A percentile compares a stretch with the other conserved stretches of the same genome.
Conservation (phyloP, 2,329 filamentous ascomycete species). For the Xylariales sp. region DNA sequence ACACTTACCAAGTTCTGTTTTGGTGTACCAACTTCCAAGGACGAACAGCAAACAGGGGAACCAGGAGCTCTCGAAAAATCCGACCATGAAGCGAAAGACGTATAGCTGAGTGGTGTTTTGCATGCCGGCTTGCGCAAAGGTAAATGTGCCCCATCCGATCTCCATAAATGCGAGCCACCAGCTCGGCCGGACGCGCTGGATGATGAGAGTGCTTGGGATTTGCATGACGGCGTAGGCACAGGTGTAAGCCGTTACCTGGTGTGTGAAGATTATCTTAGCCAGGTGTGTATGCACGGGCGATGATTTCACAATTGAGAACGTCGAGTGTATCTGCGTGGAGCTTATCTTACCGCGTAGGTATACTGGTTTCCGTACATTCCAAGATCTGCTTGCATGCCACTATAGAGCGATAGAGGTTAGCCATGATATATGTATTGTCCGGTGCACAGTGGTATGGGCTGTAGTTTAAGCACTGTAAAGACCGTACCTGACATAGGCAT, state of each 20-base stretch:
- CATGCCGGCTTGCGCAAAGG: constrained; percentile 6
- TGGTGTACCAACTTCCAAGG: constrained; percentile 7
- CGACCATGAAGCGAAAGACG: constrained; percentile 6
- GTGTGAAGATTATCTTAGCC: too few species aligned
- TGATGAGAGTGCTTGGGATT: constrained; percentile 23
- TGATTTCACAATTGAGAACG: too few species aligned
- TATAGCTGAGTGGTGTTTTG: constrained; percentile 3
- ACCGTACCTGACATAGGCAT: constrained; percentile 16
- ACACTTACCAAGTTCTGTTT: constrained; percentile 5
- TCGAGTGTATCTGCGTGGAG: too few species aligned
- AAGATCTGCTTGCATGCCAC: constrained; percentile 21
- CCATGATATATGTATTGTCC: too few species aligned
- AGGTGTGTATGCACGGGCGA: too few species aligned
- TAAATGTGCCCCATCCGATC: constrained; percentile 4
- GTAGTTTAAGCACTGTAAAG: too few species aligned
- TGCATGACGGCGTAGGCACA: constrained; percentile 19
- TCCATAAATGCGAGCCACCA: constrained; percentile 8
- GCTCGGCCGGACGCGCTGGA: constrained; percentile 18
- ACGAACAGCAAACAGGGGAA: constrained; percentile 5
- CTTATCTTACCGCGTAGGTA: constrained; percentile 17
- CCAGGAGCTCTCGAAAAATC: constrained; percentile 6
- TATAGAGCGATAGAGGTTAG: too few species aligned
- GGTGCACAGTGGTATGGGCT: neutral
- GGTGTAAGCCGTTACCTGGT: constrained; percentile 11
- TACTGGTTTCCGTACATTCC: constrained; percentile 19